Evolutionary conservation across 1,139 yeast species (phyloP).

Genomic region (Yamadazyma siamensis): DNA sequence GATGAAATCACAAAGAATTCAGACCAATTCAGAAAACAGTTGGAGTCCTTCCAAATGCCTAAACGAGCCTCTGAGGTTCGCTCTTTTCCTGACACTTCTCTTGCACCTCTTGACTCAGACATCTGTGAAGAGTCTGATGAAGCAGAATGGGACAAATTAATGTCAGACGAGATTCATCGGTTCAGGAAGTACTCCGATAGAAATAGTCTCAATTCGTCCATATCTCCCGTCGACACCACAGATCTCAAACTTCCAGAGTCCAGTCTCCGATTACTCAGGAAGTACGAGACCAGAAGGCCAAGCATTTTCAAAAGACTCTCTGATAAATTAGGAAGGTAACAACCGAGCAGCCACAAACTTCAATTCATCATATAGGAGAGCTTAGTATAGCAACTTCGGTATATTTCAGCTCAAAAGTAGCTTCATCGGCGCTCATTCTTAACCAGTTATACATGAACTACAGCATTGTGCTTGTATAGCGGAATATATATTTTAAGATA

Average conservation of each 20-base stretch:
- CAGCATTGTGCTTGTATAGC: no score
- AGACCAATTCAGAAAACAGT: conserved; percentile 1
- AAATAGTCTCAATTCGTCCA: no score
- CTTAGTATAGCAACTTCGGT: no score
- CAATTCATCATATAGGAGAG: no score
- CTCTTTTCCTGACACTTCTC: no score
- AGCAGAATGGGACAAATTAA: neutral
- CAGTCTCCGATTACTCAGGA: conserved; percentile 6
- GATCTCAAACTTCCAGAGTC: conserved; percentile 3
- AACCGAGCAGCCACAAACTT: no score
- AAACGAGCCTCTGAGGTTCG: no score
- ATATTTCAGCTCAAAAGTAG: no score
- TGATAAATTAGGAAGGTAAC: neutral
- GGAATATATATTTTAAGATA: no score
- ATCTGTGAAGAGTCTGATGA: neutral
- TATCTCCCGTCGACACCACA: no score
- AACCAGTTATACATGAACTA: neutral
- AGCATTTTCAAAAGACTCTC: neutral
- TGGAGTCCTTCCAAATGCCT: no score
- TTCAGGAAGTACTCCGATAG: neutral
- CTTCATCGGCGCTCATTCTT: neutral
- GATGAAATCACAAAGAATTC: conserved; percentile 16
- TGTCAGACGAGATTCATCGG: neutral
- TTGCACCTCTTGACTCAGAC: no score
- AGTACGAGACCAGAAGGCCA: conserved; percentile 3